phyloP scores from a whole-genome alignment of 495 filamentous ascomycete species.

The Hypoxylon intermedium region DNA sequence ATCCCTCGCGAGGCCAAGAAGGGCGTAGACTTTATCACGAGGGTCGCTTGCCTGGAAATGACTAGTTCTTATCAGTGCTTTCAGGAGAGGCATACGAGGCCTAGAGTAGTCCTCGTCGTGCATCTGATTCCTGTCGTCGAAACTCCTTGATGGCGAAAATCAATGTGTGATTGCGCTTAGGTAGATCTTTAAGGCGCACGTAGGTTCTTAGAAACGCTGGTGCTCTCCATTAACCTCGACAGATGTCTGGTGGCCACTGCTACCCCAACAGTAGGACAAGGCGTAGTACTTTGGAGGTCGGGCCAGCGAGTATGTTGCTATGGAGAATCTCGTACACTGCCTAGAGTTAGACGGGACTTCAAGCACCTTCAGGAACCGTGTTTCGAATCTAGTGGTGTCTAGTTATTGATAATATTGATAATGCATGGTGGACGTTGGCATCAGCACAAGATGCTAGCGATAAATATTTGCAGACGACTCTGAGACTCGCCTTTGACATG shows the following conservation, averaged over 20 bases:
- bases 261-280: conserved; percentile 23
- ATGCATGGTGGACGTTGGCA: no score
- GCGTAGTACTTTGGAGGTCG: conserved; percentile 7
- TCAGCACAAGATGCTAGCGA: no score
- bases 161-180: conserved; percentile 6
- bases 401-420: no score
- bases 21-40: conserved; percentile 20
- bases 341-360: not conserved
- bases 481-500: no score
- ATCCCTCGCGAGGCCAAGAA: conserved; percentile 11
- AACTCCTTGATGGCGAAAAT: conserved; percentile 6
- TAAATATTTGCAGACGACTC: no score
- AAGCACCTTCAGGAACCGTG: conserved; percentile 2
- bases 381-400: no score
- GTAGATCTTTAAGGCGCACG: conserved; percentile 1
- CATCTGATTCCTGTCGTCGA: conserved; percentile 2
- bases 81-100: conserved; percentile 10
- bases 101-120: conserved; percentile 5
- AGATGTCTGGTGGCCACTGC: not conserved
- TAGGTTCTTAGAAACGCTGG: not conserved
- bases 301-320: conserved; percentile 1
- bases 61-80: conserved; percentile 12
- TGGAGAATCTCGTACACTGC: not conserved
- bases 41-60: conserved; percentile 18
- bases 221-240: conserved; percentile 3